Evolutionary conservation across 2,329 filamentous ascomycete genomes (phyloP).

Genomic region (Magnaporthales sp.): DNA sequence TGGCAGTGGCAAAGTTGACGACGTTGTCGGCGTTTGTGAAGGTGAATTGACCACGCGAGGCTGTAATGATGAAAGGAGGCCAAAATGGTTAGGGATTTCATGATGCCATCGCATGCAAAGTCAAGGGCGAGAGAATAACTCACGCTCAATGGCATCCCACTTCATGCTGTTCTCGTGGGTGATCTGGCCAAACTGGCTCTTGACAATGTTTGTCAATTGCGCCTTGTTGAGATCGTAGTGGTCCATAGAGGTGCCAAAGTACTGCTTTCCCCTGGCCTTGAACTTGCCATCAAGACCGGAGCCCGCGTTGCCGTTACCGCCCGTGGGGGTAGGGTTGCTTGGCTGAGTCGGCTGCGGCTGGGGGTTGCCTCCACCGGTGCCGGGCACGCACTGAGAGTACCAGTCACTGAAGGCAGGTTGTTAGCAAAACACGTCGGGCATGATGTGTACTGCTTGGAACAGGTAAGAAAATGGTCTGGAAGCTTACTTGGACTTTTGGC

Average conservation of each 20-base stretch:
- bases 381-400: not conserved
- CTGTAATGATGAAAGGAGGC: too few species aligned
- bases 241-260: not conserved
- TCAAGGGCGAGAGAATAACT: slow-evolving; percentile 31
- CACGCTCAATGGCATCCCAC: slow-evolving; percentile 50
- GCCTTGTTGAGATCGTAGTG: not conserved
- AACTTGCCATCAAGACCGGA: not conserved
- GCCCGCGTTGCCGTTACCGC: not conserved
- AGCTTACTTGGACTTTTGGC: not conserved
- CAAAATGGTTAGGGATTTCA: too few species aligned
- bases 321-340: not conserved
- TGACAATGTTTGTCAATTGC: not conserved
- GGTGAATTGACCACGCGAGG: not conserved
- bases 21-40: slow-evolving; percentile 37
- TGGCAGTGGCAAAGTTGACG: slow-evolving; percentile 27
- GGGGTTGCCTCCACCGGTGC: not conserved
- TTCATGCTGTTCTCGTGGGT: slow-evolving; percentile 40
- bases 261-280: not conserved
- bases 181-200: slow-evolving; percentile 42
- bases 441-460: not conserved
- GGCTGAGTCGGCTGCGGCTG: not conserved
- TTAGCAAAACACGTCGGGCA: not conserved
- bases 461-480: not conserved
- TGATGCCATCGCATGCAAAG: not conserved
- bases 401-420: not conserved